phyloP scores from a whole-genome alignment of 108 stramenopile species.

The Ochromonas danica region DNA sequence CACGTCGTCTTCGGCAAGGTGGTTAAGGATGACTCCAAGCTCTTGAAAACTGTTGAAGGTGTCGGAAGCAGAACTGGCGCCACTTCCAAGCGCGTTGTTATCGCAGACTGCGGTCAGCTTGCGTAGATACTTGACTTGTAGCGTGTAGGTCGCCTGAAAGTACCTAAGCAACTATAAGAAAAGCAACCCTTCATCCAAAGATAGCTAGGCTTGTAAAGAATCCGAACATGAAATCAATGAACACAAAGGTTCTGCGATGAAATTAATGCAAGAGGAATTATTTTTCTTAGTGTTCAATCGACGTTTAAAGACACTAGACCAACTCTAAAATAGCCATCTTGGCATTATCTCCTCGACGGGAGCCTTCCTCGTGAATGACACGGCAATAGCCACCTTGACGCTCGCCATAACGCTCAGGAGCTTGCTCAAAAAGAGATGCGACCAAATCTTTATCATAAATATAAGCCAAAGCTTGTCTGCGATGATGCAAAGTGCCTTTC shows the following conservation, averaged over 20 bases:
- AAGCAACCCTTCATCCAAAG: too few relatives aligned
- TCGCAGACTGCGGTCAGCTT: slow-evolving; percentile 1
- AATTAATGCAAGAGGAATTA: too few relatives aligned
- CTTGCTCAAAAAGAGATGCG: slow-evolving; percentile 87
- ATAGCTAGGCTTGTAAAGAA: too few relatives aligned
- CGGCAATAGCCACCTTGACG: slow-evolving; percentile 77
- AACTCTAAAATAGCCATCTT: slow-evolving; percentile 94
- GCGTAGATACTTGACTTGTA: too few relatives aligned
- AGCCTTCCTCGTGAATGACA: slow-evolving; percentile 78
- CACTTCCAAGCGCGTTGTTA: background rate
- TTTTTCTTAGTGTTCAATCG: too few relatives aligned
- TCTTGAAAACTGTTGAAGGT: slow-evolving; percentile 42
- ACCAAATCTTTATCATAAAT: slow-evolving; percentile 95
- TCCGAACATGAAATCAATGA: too few relatives aligned
- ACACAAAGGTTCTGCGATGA: background rate
- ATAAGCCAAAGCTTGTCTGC: slow-evolving; percentile 83
- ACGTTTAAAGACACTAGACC: slow-evolving; percentile 63
- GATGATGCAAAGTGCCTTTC: slow-evolving; percentile 84
- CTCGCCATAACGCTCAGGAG: slow-evolving; percentile 78
- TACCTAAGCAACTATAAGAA: too few relatives aligned
- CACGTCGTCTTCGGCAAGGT: slow-evolving; percentile 60
- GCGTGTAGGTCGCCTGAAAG: too few relatives aligned
- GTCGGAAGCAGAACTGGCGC: slow-evolving; percentile 39
- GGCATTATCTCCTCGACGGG: slow-evolving; percentile 91
- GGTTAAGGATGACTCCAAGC: slow-evolving; percentile 58